phyloP scores from a whole-genome alignment of 805 yeast genomes.

The Metschnikowia dekortorum region DNA sequence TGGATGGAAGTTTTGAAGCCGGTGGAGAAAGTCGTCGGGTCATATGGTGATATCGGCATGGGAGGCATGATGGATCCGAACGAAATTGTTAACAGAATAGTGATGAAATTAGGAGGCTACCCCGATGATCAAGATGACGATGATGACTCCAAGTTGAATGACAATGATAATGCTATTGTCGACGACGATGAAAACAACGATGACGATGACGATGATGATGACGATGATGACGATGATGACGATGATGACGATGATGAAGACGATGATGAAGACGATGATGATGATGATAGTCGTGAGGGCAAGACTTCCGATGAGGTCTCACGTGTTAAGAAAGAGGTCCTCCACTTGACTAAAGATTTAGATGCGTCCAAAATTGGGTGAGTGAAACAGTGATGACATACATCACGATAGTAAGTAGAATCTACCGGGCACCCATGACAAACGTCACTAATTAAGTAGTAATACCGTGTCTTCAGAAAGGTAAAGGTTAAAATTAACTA shows the following conservation, averaged over 20 bases:
- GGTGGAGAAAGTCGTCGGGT: conserved; percentile 86
- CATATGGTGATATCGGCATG: conserved; percentile 97
- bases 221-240: conserved; percentile 34
- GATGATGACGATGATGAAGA: conserved; percentile 45
- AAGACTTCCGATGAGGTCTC: conserved; percentile 9
- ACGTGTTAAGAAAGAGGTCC: conserved; percentile 12
- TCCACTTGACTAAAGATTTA: conserved; percentile 5
- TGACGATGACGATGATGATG: conserved; percentile 31
- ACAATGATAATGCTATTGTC: conserved; percentile 23
- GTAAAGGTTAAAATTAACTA: not conserved
- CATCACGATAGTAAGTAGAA: not conserved
- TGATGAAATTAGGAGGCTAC: conserved; percentile 57
- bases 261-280: conserved; percentile 39
- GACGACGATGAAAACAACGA: conserved; percentile 26
- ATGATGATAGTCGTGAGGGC: conserved; percentile 8
- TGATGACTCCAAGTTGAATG: conserved; percentile 44
- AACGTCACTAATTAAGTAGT: not conserved
- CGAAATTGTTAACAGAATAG: conserved; percentile 84
- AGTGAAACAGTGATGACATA: not conserved
- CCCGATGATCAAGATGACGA: conserved; percentile 49
- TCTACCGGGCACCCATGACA: not conserved
- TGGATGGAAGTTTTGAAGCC: conserved; percentile 94
- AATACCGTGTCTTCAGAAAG: not conserved
- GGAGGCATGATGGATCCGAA: conserved; percentile 99
- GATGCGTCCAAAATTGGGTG: conserved; percentile 4